These are phyloP conservation scores for Linum trigynum DNA, from an alignment of 345 rosid genomes.

Conservation along the genomic window DNA sequence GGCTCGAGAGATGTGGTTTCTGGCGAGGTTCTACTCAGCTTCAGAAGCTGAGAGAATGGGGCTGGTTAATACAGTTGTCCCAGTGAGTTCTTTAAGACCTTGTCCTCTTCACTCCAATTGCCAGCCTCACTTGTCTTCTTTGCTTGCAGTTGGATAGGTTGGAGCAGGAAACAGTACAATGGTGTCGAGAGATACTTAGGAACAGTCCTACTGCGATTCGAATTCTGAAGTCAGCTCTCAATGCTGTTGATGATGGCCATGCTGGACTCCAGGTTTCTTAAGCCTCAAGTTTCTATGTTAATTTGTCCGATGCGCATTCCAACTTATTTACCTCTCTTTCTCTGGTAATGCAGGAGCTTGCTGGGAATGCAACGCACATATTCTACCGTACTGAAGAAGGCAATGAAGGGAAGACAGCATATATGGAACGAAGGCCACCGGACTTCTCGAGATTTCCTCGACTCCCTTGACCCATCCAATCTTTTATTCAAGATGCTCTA, in stretches of 20 bases:
- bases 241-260: conserved; percentile 90
- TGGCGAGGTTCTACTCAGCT: conserved; percentile 80
- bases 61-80: conserved; percentile 77
- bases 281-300: not conserved
- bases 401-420: conserved; percentile 72
- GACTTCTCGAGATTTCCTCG: conserved; percentile 72
- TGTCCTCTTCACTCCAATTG: not conserved
- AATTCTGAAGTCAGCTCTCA: conserved; percentile 80
- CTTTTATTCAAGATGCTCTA: no score
- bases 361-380: conserved; percentile 75
- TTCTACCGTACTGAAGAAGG: conserved; percentile 86
- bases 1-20: conserved; percentile 95
- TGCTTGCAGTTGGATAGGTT: conserved; percentile 51
- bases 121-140: not conserved
- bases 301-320: not conserved
- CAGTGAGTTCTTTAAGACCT: conserved; percentile 36
- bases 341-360: conserved; percentile 44
- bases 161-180: conserved; percentile 78
- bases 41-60: conserved; percentile 94
- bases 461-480: conserved; percentile 34
- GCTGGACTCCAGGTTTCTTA: conserved; percentile 73
- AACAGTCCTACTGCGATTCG: conserved; percentile 93
- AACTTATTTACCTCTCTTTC: not conserved
- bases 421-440: conserved; percentile 57
- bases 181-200: conserved; percentile 82